Conservation (phyloP, 1,284 basidiomycete genomes). For the Ganoderma boninense region DNA sequence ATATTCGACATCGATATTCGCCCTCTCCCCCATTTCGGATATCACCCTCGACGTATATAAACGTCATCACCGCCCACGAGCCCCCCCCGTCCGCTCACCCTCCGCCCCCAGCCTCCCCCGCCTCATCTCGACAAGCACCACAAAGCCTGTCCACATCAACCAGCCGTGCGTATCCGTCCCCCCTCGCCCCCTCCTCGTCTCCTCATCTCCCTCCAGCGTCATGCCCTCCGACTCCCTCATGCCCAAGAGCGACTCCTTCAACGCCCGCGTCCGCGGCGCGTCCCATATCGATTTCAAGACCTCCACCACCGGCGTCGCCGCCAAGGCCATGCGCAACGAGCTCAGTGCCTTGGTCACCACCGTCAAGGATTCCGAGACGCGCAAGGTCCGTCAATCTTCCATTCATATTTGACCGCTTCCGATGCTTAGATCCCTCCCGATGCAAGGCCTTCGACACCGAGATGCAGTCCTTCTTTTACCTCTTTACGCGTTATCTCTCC, state of each 20-base stretch:
- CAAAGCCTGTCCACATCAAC: conserved; percentile 66
- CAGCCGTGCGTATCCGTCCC: conserved; percentile 42
- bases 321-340: conserved; percentile 99
- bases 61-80: conserved; percentile 67
- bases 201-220: conserved; percentile 39
- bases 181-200: conserved; percentile 16
- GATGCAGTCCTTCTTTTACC: conserved; percentile 99
- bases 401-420: conserved; percentile 17
- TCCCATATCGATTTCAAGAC: conserved; percentile 94
- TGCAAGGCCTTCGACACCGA: conserved; percentile 94
- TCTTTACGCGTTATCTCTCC: conserved; percentile 97
- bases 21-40: conserved; percentile 37
- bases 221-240: conserved; percentile 61
- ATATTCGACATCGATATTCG: conserved; percentile 28
- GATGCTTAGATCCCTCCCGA: conserved; percentile 24
- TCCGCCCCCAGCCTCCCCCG: conserved; percentile 62
- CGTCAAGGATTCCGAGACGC: conserved; percentile 80
- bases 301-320: conserved; percentile 96
- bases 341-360: conserved; percentile 91
- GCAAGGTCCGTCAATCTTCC: conserved; percentile 69
- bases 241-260: conserved; percentile 69
- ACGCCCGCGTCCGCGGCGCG: conserved; percentile 70
- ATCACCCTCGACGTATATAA: conserved; percentile 44
- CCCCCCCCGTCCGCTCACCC: conserved; percentile 51
- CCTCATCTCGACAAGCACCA: conserved; percentile 71